Conservation (phyloP, 768 basidiomycete species). For the Gymnopilus junonius region DNA sequence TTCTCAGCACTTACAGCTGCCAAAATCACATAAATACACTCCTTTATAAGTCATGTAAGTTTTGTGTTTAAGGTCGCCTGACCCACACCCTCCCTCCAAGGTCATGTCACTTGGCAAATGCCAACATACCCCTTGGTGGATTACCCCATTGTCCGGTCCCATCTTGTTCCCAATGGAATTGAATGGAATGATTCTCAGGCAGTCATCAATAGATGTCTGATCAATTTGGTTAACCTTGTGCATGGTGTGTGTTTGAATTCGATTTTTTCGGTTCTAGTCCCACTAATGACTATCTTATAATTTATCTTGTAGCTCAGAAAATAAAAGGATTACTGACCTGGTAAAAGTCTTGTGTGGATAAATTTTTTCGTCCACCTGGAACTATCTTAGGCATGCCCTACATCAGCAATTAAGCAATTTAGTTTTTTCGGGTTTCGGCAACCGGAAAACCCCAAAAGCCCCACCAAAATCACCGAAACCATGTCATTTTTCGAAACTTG, state of each 20-base stretch:
- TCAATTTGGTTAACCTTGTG: constrained; percentile 9
- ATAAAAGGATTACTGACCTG: not conserved
- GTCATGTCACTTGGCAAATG: no score
- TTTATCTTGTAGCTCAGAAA: not conserved
- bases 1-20: no score
- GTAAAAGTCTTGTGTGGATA: constrained; percentile 9
- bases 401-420: no score
- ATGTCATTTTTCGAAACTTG: no score
- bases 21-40: no score
- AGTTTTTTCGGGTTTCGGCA: no score
- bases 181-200: constrained; percentile 12
- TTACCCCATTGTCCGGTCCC: constrained; percentile 19
- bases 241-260: constrained; percentile 1
- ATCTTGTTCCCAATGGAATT: constrained; percentile 6
- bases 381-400: constrained; percentile 11
- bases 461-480: no score
- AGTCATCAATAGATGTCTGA: not conserved
- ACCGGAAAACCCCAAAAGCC: no score
- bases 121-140: no score
- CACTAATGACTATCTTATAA: not conserved
- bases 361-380: constrained; percentile 14
- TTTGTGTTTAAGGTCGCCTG: no score
- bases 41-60: no score
- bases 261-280: not conserved
- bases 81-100: no score